phyloP scores from a whole-genome alignment of 148 eudicot species.

The Silene conica region DNA sequence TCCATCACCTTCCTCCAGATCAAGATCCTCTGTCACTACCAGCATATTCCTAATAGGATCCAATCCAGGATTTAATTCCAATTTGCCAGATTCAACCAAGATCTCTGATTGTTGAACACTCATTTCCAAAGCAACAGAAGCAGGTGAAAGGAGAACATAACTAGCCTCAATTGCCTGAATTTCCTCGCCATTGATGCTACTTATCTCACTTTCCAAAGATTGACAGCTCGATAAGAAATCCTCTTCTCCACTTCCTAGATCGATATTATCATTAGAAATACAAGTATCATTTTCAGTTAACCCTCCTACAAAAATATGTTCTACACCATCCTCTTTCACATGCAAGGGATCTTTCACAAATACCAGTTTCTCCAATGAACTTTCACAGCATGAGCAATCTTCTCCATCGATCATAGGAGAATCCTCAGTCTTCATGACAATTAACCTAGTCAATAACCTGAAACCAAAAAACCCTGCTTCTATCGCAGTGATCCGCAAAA shows the following conservation, averaged over 20 bases:
- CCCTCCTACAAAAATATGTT: constrained; percentile 4
- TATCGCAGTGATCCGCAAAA: constrained; percentile 32
- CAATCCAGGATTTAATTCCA: constrained; percentile 20
- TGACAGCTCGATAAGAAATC: constrained; percentile 23
- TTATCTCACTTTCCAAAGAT: constrained; percentile 21
- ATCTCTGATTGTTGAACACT: constrained; percentile 24
- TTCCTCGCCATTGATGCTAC: constrained; percentile 27
- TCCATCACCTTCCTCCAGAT: constrained; percentile 23
- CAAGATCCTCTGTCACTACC: constrained; percentile 37
- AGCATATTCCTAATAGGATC: constrained; percentile 28
- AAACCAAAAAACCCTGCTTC: constrained; percentile 19
- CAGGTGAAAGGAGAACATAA: constrained; percentile 17
- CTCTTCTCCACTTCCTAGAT: constrained; percentile 27
- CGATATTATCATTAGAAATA: constrained; percentile 23
- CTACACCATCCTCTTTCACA: constrained; percentile 26
- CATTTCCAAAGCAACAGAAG: constrained; percentile 22
- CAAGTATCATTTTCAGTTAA: constrained; percentile 26
- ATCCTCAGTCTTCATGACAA: constrained; percentile 32
- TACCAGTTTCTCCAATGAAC: constrained; percentile 23
- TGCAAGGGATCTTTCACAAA: constrained; percentile 19
- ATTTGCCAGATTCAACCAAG: constrained; percentile 23
- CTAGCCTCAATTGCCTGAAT: constrained; percentile 21
- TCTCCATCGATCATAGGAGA: constrained; percentile 25
- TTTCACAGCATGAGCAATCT: constrained; percentile 27
- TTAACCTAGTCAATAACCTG: constrained; percentile 24